Evolutionary conservation across 2,329 filamentous ascomycete genomes (phyloP).

Genomic region (Byssothecium circinans): DNA sequence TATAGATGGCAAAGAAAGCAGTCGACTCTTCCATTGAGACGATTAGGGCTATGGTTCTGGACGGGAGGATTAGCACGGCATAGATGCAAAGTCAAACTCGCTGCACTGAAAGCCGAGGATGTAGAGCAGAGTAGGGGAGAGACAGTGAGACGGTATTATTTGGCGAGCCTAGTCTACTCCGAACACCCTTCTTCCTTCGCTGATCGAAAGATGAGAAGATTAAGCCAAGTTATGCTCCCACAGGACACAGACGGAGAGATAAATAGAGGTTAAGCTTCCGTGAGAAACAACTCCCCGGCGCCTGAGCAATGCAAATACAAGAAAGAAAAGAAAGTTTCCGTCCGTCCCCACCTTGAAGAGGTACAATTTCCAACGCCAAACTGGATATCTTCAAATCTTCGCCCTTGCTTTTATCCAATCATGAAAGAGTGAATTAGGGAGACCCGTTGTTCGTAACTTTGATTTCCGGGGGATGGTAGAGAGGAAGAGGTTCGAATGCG

Average conservation of each 20-base stretch:
- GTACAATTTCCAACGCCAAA: neutral
- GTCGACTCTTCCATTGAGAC: constrained; percentile 48
- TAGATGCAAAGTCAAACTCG: neutral
- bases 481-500: no score
- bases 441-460: no score
- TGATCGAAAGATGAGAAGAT: neutral
- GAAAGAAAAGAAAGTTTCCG: neutral
- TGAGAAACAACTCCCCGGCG: neutral
- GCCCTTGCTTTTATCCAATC: neutral
- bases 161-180: no score
- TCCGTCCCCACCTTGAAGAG: neutral
- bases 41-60: constrained; percentile 47
- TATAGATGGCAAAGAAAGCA: constrained; percentile 44
- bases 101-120: no score
- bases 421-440: no score
- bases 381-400: neutral
- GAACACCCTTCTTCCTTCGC: no score
- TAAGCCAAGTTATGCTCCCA: no score
- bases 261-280: no score
- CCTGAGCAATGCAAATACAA: neutral
- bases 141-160: no score
- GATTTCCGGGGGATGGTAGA: no score
- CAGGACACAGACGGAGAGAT: no score
- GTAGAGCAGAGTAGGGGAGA: no score
- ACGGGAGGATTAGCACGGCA: constrained; percentile 33